A percentile compares a stretch with the other conserved stretches of the same genome.
These are phyloP conservation scores for Avicennia marina DNA, from an alignment of 257 asterid genomes.

Conservation along the genomic window DNA sequence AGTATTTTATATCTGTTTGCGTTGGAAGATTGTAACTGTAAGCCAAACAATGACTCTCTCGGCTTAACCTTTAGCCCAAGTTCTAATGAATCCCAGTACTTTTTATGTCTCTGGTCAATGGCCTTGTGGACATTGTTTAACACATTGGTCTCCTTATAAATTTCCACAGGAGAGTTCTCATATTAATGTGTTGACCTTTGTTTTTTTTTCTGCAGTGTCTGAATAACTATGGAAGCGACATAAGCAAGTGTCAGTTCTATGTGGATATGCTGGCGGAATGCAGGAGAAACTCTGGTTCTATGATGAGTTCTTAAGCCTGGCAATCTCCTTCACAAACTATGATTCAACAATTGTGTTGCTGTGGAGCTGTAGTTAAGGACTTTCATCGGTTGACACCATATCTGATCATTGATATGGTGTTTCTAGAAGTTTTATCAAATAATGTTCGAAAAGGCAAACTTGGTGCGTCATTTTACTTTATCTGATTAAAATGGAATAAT, in stretches of 20 bases:
- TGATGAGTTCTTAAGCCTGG: slow-evolving; percentile 30
- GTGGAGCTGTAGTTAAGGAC: background rate
- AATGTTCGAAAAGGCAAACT: background rate
- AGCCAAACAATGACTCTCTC: background rate
- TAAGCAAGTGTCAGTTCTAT: slow-evolving; percentile 69
- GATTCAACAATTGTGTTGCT: background rate
- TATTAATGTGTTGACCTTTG: slow-evolving; percentile 24
- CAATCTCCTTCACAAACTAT: background rate
- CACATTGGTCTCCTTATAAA: background rate
- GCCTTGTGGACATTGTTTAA: background rate
- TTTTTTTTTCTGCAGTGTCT: slow-evolving; percentile 42
- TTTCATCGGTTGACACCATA: background rate
- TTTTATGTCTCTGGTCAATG: background rate
- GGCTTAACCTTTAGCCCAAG: background rate
- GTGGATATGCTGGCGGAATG: slow-evolving; percentile 67
- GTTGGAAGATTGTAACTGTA: background rate
- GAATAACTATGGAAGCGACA: slow-evolving; percentile 49
- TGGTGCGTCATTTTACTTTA: background rate
- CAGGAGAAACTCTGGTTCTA: slow-evolving; percentile 54
- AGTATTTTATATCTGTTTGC: background rate
- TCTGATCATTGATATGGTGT: slow-evolving; percentile 4
- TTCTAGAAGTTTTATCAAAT: background rate
- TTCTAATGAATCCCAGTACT: background rate
- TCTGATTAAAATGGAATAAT: background rate
- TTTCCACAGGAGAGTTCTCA: too few relatives aligned